Conservation (phyloP, 1,139 yeast genomes). For the Suhomyces atakaporum region DNA sequence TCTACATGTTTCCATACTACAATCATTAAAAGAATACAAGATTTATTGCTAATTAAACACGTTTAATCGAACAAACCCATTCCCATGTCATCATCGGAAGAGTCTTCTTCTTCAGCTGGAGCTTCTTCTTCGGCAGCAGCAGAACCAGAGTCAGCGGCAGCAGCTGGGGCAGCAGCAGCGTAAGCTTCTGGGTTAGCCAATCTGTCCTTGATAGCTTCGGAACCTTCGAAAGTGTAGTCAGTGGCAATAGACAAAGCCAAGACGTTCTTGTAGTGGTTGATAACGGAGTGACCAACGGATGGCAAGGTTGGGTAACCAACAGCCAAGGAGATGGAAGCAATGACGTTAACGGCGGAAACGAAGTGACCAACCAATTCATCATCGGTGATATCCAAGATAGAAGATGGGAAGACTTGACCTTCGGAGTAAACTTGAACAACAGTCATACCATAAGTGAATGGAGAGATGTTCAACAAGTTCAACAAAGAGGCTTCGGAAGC, state of each 20-base stretch:
- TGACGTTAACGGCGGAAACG: conserved; percentile 87
- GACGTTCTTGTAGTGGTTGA: conserved; percentile 99
- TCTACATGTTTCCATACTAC: too few relatives aligned
- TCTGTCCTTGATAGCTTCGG: conserved; percentile 98
- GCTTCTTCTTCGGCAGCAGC: conserved; percentile 62
- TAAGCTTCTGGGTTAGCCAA: conserved; percentile 80
- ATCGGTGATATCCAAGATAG: conserved; percentile 97
- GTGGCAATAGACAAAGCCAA: conserved; percentile 98
- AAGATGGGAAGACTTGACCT: conserved; percentile 96
- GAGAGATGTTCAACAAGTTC: conserved; percentile 99
- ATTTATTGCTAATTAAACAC: conserved; percentile 8
- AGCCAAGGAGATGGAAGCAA: conserved; percentile 96
- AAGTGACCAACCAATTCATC: conserved; percentile 94
- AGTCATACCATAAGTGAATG: conserved; percentile 98
- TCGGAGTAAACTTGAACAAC: conserved; percentile 97
- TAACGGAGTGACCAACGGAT: conserved; percentile 97
- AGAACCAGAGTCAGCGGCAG: conserved; percentile 74
- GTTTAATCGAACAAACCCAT: conserved; percentile 97
- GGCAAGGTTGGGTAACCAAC: conserved; percentile 99
- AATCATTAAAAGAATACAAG: background rate
- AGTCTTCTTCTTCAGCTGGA: conserved; percentile 72
- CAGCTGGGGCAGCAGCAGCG: conserved; percentile 98
- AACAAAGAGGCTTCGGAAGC: conserved; percentile 98
- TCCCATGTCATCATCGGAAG: conserved; percentile 93
- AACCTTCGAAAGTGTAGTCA: conserved; percentile 98